Percentiles rank a stretch among this genome's conserved stretches.
phyloP scores from a whole-genome alignment of 768 basidiomycete genomes.

The Leccinum disarticulatum region DNA sequence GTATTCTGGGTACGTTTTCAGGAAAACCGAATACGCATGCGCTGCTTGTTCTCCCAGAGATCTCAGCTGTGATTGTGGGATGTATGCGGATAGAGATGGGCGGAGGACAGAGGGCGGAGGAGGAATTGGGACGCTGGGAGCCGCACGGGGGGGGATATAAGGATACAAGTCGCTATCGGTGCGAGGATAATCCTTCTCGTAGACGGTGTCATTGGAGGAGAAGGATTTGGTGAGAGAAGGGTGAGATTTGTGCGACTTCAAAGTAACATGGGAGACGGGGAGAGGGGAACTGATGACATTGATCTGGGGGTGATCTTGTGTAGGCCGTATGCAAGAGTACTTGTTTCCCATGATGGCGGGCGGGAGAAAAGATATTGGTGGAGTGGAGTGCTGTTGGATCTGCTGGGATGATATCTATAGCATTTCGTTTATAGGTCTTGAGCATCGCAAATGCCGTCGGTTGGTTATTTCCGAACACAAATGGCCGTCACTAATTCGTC shows the following conservation, averaged over 20 bases:
- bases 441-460: neutral
- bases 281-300: constrained; percentile 9
- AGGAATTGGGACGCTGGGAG: neutral
- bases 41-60: constrained; percentile 37
- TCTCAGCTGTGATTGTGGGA: constrained; percentile 23
- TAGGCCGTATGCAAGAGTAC: constrained; percentile 20
- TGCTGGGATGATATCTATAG: neutral
- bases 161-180: constrained; percentile 7
- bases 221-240: constrained; percentile 36
- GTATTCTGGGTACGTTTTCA: too few relatives aligned
- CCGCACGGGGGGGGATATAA: constrained; percentile 1
- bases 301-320: constrained; percentile 7
- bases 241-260: constrained; percentile 40
- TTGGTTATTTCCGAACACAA: neutral
- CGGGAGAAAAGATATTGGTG: neutral
- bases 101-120: constrained; percentile 1
- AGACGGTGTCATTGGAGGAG: constrained; percentile 42
- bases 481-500: neutral
- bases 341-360: constrained; percentile 32
- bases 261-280: constrained; percentile 35
- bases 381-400: neutral
- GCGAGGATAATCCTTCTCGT: constrained; percentile 28
- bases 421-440: constrained; percentile 19
- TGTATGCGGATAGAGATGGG: constrained; percentile 25
- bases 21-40: constrained; percentile 49